Percentiles rank a stretch among this genome's conserved stretches.
phyloP scores from a whole-genome alignment of 768 basidiomycete genomes.

The Lactifluus subvellereus region DNA sequence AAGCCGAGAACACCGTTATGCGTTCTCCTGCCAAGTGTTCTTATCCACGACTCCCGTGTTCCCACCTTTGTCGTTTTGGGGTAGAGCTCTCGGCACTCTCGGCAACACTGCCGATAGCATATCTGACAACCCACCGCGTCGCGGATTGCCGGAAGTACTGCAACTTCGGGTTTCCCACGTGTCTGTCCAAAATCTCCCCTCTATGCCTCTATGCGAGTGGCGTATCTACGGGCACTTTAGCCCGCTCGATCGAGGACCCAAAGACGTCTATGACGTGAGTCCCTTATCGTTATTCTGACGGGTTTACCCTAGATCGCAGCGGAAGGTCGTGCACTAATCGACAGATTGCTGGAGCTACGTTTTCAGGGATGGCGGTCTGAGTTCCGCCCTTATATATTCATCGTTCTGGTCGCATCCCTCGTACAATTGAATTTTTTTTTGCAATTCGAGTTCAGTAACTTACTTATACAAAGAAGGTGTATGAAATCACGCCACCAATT shows the following conservation, averaged over 20 bases:
- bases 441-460: background rate
- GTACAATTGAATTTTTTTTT: background rate
- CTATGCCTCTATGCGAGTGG: background rate
- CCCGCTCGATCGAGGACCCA: background rate
- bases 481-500: background rate
- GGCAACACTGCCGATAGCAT: conserved; percentile 32
- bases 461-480: background rate
- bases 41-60: conserved; percentile 47
- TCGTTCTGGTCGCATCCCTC: background rate
- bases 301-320: background rate
- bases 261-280: background rate
- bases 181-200: background rate
- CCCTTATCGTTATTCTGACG: background rate
- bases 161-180: background rate
- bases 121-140: conserved; percentile 45
- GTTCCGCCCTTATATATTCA: background rate
- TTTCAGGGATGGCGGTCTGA: background rate
- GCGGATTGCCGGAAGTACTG: conserved; percentile 35
- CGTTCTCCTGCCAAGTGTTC: conserved; percentile 36
- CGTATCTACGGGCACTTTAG: background rate
- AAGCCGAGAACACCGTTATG: background rate
- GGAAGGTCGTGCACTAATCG: background rate
- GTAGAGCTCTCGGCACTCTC: conserved; percentile 38
- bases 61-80: conserved; percentile 46
- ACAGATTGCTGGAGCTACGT: background rate